A percentile compares a stretch with the other conserved stretches of the same genome.
phyloP scores from a whole-genome alignment of 129 eudicot species.

The sunflower (Helianthus annuus) region DNA sequence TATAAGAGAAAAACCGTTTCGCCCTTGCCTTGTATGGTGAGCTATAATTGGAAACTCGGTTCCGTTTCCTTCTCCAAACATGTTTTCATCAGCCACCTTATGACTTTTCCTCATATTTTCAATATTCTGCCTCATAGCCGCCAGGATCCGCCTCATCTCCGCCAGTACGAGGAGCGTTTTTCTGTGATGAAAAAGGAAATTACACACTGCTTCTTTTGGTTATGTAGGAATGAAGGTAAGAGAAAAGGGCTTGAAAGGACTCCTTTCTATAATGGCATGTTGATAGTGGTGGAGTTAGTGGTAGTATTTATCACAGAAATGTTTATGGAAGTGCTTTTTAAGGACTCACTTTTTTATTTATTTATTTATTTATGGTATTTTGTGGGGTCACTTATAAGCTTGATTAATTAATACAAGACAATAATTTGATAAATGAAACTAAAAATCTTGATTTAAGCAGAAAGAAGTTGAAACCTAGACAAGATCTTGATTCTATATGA shows the following conservation, averaged over 20 bases:
- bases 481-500: slow-evolving; percentile 31
- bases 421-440: slow-evolving; percentile 5
- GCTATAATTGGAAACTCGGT: slow-evolving; percentile 41
- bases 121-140: slow-evolving; percentile 48
- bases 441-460: slow-evolving; percentile 8
- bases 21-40: slow-evolving; percentile 40
- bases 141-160: slow-evolving; percentile 45
- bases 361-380: slow-evolving; percentile 25
- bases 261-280: slow-evolving; percentile 42
- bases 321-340: slow-evolving; percentile 43
- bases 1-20: slow-evolving; percentile 44
- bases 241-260: slow-evolving; percentile 28
- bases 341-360: slow-evolving; percentile 33
- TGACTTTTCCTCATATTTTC: slow-evolving; percentile 56
- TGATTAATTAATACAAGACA: slow-evolving; percentile 12
- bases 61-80: slow-evolving; percentile 45
- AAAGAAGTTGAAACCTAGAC: slow-evolving; percentile 9
- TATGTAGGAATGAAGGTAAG: slow-evolving; percentile 34
- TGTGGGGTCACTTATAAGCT: slow-evolving; percentile 35
- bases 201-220: slow-evolving; percentile 16
- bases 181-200: slow-evolving; percentile 21
- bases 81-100: slow-evolving; percentile 68
- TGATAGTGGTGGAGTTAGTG: slow-evolving; percentile 58
- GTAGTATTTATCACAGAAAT: slow-evolving; percentile 51
- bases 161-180: slow-evolving; percentile 7